phyloP scores from a whole-genome alignment of 257 asterid genomes.

The Vinca minor region DNA sequence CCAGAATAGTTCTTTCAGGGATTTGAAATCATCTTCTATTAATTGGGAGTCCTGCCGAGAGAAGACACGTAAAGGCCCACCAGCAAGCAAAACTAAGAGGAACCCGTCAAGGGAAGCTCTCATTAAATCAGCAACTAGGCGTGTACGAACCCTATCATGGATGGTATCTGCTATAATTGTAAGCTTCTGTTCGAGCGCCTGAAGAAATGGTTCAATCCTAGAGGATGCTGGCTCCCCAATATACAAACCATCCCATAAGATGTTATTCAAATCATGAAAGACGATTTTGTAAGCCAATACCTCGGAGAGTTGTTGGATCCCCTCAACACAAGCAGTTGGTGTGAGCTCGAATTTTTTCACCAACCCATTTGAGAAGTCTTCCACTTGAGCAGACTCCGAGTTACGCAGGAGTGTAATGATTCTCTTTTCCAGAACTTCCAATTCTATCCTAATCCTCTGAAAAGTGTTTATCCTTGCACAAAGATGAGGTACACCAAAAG shows the following conservation, averaged over 20 bases:
- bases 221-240: conserved; percentile 74
- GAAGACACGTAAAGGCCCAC: conserved; percentile 79
- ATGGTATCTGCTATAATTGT: conserved; percentile 64
- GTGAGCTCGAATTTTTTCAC: conserved; percentile 77
- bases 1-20: conserved; percentile 76
- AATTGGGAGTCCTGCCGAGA: conserved; percentile 54
- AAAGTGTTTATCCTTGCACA: conserved; percentile 83
- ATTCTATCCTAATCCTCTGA: conserved; percentile 61
- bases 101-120: conserved; percentile 87
- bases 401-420: conserved; percentile 73
- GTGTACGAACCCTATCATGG: conserved; percentile 66
- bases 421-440: conserved; percentile 82
- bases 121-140: conserved; percentile 76
- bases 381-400: conserved; percentile 83
- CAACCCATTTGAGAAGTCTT: conserved; percentile 63
- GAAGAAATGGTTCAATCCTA: conserved; percentile 78
- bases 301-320: conserved; percentile 76
- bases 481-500: conserved; percentile 60
- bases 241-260: conserved; percentile 64
- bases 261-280: conserved; percentile 65
- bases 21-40: conserved; percentile 81
- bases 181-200: conserved; percentile 62
- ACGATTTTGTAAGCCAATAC: conserved; percentile 64
- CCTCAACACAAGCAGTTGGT: conserved; percentile 74
- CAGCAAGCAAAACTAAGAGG: conserved; percentile 76